Evolutionary conservation across 2,329 filamentous ascomycete species (phyloP), one percentile per base, ranked within the genome.

Genomic region (Aspergillus sp.): DNA sequence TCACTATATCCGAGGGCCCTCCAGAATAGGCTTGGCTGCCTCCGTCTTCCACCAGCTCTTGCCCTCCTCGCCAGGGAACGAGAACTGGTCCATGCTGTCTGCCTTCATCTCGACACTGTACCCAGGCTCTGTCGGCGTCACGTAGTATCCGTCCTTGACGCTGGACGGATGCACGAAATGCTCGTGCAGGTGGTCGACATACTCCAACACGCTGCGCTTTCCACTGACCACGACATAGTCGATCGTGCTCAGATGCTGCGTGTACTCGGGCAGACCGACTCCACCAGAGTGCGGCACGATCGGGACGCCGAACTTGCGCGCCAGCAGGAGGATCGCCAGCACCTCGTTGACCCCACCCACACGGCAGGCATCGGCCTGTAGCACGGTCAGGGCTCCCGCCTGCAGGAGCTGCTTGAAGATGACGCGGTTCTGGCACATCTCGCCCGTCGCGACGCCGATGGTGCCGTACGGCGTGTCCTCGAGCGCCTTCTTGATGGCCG

Each of bases 81-180:
- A 81, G 68, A 81, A 96, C 61, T 73, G 74, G 58, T 91, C 88
- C 90, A 96, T 94, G 70, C 89, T 94, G 60, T 86, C 88, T 3
- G 85, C 75, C 82, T 89, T 93, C 91, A 96, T 96, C 83, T 96
- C 90, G 2, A 96, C 91, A 66, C 88, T 92, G 72, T 96, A 96
- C 0, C 91, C 91, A 0, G 91, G 81, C 68, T 91, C 86, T 58
- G 77, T 86, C 0, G 92, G 91, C 1, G 92, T 96, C 60, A 88
- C 88, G 75, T 95, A 95, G 73, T 91, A 94, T 3, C 91, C 92
- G 60, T 91, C 86, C 74, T 86, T 85, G 64, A 96, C 90, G 52
- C 87, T 81, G 2, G 85, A 82, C 1, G 91, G 91, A 71, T 96
- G 82, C 66, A 90, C 77, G 71, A 96, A 96, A 76, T 96, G 91